These are phyloP conservation scores for Diutina siamensis DNA, from an alignment of 1,139 yeast species.

Conservation along the genomic window DNA sequence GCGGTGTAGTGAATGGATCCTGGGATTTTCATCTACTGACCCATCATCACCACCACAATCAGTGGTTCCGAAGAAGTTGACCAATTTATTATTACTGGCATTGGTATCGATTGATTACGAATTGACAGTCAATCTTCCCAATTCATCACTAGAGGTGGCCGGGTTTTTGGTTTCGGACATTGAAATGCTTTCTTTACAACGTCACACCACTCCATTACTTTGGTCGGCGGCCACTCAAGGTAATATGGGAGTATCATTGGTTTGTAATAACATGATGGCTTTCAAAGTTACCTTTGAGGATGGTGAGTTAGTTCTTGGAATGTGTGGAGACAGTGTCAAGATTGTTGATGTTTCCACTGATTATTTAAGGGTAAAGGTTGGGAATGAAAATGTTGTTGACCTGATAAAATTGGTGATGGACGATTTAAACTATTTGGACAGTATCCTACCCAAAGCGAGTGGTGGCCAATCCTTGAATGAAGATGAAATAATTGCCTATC, in stretches of 20 bases:
- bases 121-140: neutral
- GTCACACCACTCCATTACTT: neutral
- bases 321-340: constrained; percentile 1
- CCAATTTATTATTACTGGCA: neutral
- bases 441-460: no score
- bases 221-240: neutral
- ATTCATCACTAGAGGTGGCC: neutral
- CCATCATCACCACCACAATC: no score
- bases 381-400: neutral
- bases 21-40: no score
- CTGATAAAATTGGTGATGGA: neutral
- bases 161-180: neutral
- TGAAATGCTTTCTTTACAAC: neutral
- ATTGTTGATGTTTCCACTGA: neutral
- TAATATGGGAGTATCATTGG: neutral
- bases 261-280: neutral
- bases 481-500: neutral
- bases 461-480: neutral
- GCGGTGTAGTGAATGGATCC: neutral
- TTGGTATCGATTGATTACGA: neutral
- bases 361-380: neutral
- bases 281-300: neutral
- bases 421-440: neutral
- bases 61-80: no score
- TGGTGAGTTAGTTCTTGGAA: neutral